phyloP scores from a whole-genome alignment of 2,329 filamentous ascomycete genomes.

The Davidsoniella australis region DNA sequence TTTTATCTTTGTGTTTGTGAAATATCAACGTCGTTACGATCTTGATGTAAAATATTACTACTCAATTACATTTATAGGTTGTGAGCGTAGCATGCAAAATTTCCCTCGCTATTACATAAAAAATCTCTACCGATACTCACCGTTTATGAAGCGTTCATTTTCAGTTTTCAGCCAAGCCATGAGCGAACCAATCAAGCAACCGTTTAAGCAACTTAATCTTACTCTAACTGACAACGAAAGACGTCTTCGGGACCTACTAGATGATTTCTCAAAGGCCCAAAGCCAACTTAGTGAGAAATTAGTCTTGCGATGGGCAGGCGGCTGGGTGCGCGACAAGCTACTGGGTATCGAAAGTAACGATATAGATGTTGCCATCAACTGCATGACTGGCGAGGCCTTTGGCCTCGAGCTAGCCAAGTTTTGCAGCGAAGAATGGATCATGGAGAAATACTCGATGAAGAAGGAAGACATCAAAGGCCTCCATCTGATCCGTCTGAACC shows the following conservation, averaged over 20 bases:
- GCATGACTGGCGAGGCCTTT: constrained; percentile 67
- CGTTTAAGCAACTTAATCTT: constrained; percentile 30
- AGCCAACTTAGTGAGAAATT: constrained; percentile 26
- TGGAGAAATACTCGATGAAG: constrained; percentile 41
- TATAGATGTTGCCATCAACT: constrained; percentile 73
- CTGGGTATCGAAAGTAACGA: constrained; percentile 57
- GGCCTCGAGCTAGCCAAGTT: constrained; percentile 52
- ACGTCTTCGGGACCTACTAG: constrained; percentile 55
- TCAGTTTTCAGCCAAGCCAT: background rate
- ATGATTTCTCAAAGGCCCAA: constrained; percentile 58
- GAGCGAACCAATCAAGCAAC: constrained; percentile 1
- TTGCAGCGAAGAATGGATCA: constrained; percentile 41
- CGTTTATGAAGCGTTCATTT: constrained; percentile 6
- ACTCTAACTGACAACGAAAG: constrained; percentile 57
- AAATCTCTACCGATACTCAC: background rate
- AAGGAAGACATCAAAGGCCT: constrained; percentile 51
- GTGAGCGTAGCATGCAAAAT: too few relatives aligned
- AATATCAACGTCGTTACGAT: too few relatives aligned
- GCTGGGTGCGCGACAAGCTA: constrained; percentile 77
- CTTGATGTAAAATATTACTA: too few relatives aligned
- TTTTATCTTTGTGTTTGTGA: too few relatives aligned
- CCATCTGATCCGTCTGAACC: constrained; percentile 81
- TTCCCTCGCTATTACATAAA: too few relatives aligned
- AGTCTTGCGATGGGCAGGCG: constrained; percentile 62
- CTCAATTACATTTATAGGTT: too few relatives aligned